phyloP scores from a whole-genome alignment of 2,329 filamentous ascomycete genomes.

The Arthroderma uncinatum region DNA sequence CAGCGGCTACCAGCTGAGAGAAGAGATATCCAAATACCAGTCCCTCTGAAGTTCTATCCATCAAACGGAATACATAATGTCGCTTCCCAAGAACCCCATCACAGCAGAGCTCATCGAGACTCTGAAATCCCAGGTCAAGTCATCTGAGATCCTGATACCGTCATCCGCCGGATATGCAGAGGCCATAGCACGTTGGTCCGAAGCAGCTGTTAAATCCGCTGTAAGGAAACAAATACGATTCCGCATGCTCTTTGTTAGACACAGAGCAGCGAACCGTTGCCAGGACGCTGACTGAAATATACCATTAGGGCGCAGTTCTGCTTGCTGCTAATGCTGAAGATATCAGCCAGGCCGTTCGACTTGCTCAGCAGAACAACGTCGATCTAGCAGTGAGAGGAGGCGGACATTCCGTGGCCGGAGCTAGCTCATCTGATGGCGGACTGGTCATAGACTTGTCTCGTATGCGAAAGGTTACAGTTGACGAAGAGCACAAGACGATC shows the following conservation, averaged over 20 bases:
- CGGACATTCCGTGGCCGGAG: conserved; percentile 45
- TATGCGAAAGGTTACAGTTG: conserved; percentile 42
- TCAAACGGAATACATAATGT: neutral
- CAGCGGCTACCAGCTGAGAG: too few species aligned
- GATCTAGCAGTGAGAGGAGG: conserved; percentile 46
- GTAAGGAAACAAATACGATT: conserved; percentile 8
- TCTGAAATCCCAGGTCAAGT: conserved; percentile 5
- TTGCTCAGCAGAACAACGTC: conserved; percentile 35
- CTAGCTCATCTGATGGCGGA: conserved; percentile 41
- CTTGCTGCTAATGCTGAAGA: conserved; percentile 31
- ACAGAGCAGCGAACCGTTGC: neutral
- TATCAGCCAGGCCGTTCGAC: conserved; percentile 34
- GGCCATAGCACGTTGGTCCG: conserved; percentile 18
- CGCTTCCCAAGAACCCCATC: neutral
- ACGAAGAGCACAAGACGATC: conserved; percentile 37
- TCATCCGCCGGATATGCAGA: conserved; percentile 14
- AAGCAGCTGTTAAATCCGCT: conserved; percentile 16
- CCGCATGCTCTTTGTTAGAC: neutral
- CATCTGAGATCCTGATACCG: conserved; percentile 13
- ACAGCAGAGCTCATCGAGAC: conserved; percentile 16
- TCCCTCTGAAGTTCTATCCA: neutral
- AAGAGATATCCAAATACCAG: neutral
- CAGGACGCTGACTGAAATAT: neutral
- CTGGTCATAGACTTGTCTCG: conserved; percentile 46
- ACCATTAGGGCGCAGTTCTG: conserved; percentile 32